Evolutionary conservation across 2,329 filamentous ascomycete genomes (phyloP), one percentile per base, ranked within the genome.

Genomic region (Elsinoe necatrix): DNA sequence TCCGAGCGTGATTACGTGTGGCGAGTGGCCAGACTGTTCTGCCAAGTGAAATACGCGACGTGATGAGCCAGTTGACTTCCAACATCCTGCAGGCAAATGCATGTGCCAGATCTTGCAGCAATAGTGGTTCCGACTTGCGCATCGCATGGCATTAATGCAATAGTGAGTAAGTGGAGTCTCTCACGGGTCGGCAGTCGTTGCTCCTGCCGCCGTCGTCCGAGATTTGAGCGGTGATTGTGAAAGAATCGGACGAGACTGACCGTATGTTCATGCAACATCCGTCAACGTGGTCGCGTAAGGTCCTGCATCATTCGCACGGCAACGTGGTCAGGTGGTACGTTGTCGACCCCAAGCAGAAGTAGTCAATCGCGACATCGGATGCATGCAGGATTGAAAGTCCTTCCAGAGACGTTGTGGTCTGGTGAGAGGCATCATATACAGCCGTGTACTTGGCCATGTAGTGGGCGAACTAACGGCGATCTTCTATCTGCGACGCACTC

Each of bases 1-100:
- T 39, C 31, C 29, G 16, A 27, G 18, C 2, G 14, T 27, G 14
- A 50, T 50, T 50, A 50, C 45, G 45, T 50, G 34, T 25, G 45
- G 16, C 25, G 25, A 34, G 27, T 50, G 45, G 45, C 45, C 45
- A 50, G 45, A 50, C 9, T 31, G 45, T 25, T 50, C 25, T 34
- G 45, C 25, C n/a, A 7, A 18, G 45, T n/a, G 8, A 43, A 8
- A 9, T 43, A 20, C 16, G 39, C 39, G 39, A 20, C 39, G 16
- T 43, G 39, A 6, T 21, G 39, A 6, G 25, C 45, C 45, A 50
- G 34, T 50, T 20, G 29, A 34, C 45, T 50, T 43, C 16, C 7
- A 20, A 16, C 20, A 43, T 50, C 25, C 25, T 27, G 20, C n/a
- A n/a, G n/a, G 27, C 8, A 11, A 18, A 18, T 50, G 45, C 16